Evolutionary conservation across 2,329 filamentous ascomycete species (phyloP).

Genomic region (Arthrobotrys pseudoclavata): DNA sequence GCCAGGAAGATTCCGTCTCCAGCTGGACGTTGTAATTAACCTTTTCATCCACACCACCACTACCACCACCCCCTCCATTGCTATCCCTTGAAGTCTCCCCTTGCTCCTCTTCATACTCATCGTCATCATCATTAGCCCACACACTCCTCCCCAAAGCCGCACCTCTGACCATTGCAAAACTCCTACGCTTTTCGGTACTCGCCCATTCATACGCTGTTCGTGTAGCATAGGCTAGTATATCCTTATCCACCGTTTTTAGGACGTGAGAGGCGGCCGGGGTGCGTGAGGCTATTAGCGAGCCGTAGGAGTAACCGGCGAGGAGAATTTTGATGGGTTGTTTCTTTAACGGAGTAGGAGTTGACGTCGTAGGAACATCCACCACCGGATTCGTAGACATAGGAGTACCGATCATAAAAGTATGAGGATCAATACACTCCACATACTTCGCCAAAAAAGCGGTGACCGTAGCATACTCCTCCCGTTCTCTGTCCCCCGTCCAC

Average conservation of each 20-base stretch:
- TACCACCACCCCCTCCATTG: background rate
- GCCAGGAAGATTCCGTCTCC: conserved; percentile 32
- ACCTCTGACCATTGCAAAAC: conserved; percentile 51
- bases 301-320: conserved; percentile 89
- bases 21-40: conserved; percentile 47
- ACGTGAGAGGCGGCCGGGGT: conserved; percentile 72
- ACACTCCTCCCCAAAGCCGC: conserved; percentile 36
- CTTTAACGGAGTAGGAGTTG: conserved; percentile 9
- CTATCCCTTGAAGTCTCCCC: background rate
- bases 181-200: conserved; percentile 54
- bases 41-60: conserved; percentile 9
- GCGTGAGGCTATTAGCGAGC: conserved; percentile 82
- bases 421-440: conserved; percentile 65
- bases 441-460: conserved; percentile 85
- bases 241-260: conserved; percentile 68
- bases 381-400: background rate
- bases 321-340: conserved; percentile 67
- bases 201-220: conserved; percentile 57
- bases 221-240: conserved; percentile 58
- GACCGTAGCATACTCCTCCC: conserved; percentile 84
- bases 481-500: conserved; percentile 86
- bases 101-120: background rate
- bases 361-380: background rate
- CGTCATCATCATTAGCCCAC: conserved; percentile 11
- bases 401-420: conserved; percentile 14